These are phyloP conservation scores for Orobanche coerulescens DNA, from an alignment of 257 asterid genomes.

Conservation along the genomic window DNA sequence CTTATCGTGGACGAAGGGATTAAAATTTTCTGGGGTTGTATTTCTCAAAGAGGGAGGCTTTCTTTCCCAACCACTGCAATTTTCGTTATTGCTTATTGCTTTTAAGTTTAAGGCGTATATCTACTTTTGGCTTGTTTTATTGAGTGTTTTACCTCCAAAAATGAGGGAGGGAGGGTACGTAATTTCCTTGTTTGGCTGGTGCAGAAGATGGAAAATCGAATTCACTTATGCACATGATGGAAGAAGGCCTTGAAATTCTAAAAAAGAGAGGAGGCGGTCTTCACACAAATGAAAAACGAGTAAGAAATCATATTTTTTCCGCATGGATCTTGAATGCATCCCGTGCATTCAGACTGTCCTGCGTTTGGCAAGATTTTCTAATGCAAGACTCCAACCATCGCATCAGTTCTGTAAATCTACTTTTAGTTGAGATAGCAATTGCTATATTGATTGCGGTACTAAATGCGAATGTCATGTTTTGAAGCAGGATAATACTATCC, in stretches of 20 bases:
- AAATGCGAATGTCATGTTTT: background rate
- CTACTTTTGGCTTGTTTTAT: background rate
- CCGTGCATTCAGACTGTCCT: background rate
- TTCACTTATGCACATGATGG: background rate
- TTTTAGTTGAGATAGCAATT: too few species aligned
- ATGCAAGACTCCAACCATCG: background rate
- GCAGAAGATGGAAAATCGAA: constrained; percentile 6
- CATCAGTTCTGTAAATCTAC: background rate
- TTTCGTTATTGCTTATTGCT: background rate
- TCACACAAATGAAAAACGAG: constrained; percentile 6
- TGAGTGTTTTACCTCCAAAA: background rate
- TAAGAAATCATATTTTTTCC: background rate
- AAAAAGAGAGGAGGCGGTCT: background rate
- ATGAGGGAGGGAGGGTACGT: background rate
- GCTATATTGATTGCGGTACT: background rate
- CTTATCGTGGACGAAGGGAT: too few species aligned
- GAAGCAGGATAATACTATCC: constrained; percentile 1
- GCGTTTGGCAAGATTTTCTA: background rate
- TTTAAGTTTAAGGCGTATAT: constrained; percentile 6
- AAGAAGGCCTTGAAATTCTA: too few species aligned
- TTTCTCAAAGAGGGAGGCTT: background rate
- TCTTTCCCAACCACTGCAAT: background rate
- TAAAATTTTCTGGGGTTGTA: background rate
- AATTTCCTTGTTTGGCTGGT: constrained; percentile 14
- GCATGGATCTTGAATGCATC: background rate